These are phyloP conservation scores for Dryas drummondii DNA, from an alignment of 306 rosid genomes.

Conservation along the genomic window DNA sequence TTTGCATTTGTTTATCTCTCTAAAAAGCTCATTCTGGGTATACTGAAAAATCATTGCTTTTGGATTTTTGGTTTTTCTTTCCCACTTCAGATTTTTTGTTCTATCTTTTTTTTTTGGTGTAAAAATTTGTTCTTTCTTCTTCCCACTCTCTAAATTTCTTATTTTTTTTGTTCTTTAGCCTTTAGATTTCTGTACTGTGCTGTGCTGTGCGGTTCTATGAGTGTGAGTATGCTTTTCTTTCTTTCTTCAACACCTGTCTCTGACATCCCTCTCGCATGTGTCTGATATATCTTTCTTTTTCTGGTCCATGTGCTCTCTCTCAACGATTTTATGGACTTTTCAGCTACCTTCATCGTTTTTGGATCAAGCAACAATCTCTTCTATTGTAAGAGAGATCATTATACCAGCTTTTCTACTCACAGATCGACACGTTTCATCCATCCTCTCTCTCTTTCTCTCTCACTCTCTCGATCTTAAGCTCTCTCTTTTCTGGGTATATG, in stretches of 20 bases:
- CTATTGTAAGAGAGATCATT: background rate
- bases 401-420: constrained; percentile 3
- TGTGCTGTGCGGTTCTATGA: background rate
- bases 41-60: background rate
- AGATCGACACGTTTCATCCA: constrained; percentile 42
- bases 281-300: background rate
- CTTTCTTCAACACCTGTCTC: constrained; percentile 2
- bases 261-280: background rate
- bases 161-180: background rate
- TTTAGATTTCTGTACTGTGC: background rate
- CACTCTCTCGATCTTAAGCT: no score
- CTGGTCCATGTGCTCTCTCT: background rate
- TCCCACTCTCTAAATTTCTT: background rate
- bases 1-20: background rate
- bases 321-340: constrained; percentile 9
- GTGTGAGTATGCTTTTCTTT: background rate
- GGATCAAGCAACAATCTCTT: background rate
- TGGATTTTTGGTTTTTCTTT: background rate
- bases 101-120: background rate
- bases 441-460: constrained; percentile 9
- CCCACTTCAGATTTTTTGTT: constrained; percentile 2
- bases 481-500: constrained; percentile 28
- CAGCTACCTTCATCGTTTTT: constrained; percentile 1
- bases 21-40: background rate
- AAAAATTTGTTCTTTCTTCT: background rate